These are phyloP conservation scores for Aspergillus carlsbadensis DNA, from an alignment of 495 filamentous ascomycete genomes.

Conservation along the genomic window DNA sequence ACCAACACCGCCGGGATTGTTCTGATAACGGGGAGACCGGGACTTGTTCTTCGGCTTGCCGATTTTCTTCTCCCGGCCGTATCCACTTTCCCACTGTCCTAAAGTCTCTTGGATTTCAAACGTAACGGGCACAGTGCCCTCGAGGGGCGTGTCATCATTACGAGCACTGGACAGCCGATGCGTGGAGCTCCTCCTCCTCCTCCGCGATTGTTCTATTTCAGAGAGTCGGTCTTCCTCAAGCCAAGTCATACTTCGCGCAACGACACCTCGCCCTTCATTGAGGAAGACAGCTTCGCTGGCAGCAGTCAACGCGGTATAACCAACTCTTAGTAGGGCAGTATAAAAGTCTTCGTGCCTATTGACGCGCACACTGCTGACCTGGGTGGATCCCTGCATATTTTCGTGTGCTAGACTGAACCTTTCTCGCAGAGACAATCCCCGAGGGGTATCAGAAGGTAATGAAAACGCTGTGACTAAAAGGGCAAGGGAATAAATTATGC, in stretches of 20 bases:
- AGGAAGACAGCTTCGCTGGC: conserved; percentile 95
- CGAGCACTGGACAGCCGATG: conserved; percentile 27
- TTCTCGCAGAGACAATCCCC: conserved; percentile 44
- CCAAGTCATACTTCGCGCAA: conserved; percentile 81
- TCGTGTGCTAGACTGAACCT: conserved; percentile 66
- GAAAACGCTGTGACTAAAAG: conserved; percentile 74
- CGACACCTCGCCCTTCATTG: conserved; percentile 79
- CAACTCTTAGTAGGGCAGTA: conserved; percentile 78
- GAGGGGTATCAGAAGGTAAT: conserved; percentile 45
- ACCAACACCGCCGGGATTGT: conserved; percentile 66
- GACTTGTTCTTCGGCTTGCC: conserved; percentile 48
- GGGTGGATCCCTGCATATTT: conserved; percentile 90
- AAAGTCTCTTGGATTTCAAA: conserved; percentile 35
- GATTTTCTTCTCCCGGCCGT: conserved; percentile 62
- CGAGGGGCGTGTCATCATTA: conserved; percentile 30
- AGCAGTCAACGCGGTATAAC: conserved; percentile 83
- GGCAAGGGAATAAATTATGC: conserved; percentile 71
- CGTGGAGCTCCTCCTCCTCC: conserved; percentile 21
- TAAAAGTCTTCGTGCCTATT: conserved; percentile 93
- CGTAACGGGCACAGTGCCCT: conserved; percentile 27
- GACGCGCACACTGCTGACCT: conserved; percentile 74
- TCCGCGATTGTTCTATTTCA: conserved; percentile 47
- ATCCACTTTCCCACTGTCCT: conserved; percentile 58
- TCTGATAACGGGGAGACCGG: conserved; percentile 37
- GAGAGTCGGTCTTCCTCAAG: conserved; percentile 81